Base-by-base conservation (phyloP, 2,329 filamentous ascomycete species). In the Nemania sp. region DNA sequence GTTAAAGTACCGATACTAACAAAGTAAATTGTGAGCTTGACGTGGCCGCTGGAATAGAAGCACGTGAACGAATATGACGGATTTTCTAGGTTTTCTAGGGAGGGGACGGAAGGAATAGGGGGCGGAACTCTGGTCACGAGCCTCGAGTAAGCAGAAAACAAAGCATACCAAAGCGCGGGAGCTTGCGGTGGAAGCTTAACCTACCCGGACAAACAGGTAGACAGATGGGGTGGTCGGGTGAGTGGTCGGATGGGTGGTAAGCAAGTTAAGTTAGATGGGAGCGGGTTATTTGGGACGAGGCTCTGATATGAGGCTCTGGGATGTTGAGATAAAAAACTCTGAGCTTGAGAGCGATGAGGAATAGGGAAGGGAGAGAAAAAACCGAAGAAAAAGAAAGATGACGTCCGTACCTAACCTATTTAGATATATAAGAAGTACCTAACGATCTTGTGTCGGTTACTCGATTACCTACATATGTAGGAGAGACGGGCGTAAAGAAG, bases 41-140 rank as follows among this genome's bases (percentile, higher is more conserved):
- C 20, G 22, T 47, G 43, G n/a, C n/a, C 8, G 15, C 35, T 41
- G 15, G 29, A 18, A 15, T 4, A n/a, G 3, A 51, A 15, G 47
- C 47, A 24, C 20, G 47, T 51, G 47, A 11, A 51, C 47, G 20
- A 35, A 35, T 35, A 35, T 35, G 32, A 35, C 5, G 32, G 32
- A n/a, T n/a, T 35, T 35, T 35, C 5, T 35, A 5, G 32, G 5
- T 3, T 41, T 13, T 3, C 7, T 13, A 11, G 11, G 35, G 5
- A 41, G 35, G 13, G 15, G 8, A 10, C 15, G 7, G 35, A 41
- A 13, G 15, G 15, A 13, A 41, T 15, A 3, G 35, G 13, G 35
- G 35, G 8, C 18, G 24, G 38, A 56, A 41, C n/a, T 51, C 38
- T 47, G 57, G 57, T 51, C 43, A 60, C 43, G 29, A 51, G 57